phyloP scores from a whole-genome alignment of 257 asterid genomes.

The Primulina eburnea region DNA sequence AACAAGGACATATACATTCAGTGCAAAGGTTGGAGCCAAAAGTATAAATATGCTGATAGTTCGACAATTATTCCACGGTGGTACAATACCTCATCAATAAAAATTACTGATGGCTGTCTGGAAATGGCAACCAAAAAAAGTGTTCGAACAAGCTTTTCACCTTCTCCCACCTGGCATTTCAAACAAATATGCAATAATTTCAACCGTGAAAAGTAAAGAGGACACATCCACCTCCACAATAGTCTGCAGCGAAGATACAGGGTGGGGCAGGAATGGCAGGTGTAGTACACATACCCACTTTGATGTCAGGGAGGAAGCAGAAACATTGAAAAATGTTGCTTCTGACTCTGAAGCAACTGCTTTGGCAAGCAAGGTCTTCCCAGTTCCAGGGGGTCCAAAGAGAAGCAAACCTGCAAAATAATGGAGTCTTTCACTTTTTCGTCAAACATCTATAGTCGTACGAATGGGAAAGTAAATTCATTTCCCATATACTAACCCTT shows the following conservation, averaged over 20 bases:
- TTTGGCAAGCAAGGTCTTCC: slow-evolving; percentile 96
- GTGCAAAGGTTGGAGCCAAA: not conserved
- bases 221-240: slow-evolving; percentile 4
- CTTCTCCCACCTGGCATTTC: slow-evolving; percentile 85
- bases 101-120: slow-evolving; percentile 92
- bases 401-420: slow-evolving; percentile 76
- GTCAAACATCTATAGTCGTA: slow-evolving; percentile 14
- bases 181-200: slow-evolving; percentile 24
- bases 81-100: slow-evolving; percentile 89
- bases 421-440: slow-evolving; percentile 18
- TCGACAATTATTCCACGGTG: slow-evolving; percentile 11
- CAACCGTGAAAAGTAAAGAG: slow-evolving; percentile 22
- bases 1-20: slow-evolving; percentile 10
- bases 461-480: slow-evolving; percentile 9
- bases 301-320: slow-evolving; percentile 96
- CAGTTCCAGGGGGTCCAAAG: slow-evolving; percentile 99
- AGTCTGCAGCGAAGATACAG: slow-evolving; percentile 1
- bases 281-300: slow-evolving; percentile 74
- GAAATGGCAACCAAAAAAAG: slow-evolving; percentile 92
- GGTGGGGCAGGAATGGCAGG: slow-evolving; percentile 17
- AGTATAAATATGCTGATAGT: slow-evolving; percentile 14
- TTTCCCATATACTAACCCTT: slow-evolving; percentile 54
- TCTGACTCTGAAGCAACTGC: slow-evolving; percentile 99
- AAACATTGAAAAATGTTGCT: slow-evolving; percentile 92
- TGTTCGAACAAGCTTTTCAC: slow-evolving; percentile 95